Base-by-base conservation (phyloP, 2,329 filamentous ascomycete species). In the Microdochium bolleyi region DNA sequence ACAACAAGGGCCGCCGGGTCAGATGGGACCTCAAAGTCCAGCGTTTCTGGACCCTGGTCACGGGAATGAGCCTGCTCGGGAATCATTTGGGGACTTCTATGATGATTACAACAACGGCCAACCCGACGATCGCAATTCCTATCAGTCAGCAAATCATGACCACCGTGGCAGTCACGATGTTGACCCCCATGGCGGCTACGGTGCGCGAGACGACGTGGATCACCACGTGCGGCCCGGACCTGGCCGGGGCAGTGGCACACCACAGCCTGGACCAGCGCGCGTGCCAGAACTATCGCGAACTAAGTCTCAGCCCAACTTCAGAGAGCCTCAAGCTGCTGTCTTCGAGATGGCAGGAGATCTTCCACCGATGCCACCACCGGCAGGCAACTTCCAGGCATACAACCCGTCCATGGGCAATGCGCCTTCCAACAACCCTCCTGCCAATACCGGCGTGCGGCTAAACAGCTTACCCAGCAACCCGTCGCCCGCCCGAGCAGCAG, bases 311-410 rank as follows among this genome's bases (percentile, higher is more conserved):
- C 84, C 85, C 27, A 80, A 87, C 62, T 69, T 87, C 54, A 75
- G 80, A 34, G 77, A 83, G 58, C 77, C 79, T 3, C 82, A 88
- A 60, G 75, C 82, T 2, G 87, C 87, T 9, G 77, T 88, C 1
- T 90, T 90, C 58, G 88, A 90, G 61, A 86, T 92, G 78, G 83
- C 81, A 2, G 77, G 73, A 24, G 84, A 88, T 59, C 73, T 76
- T 21, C 82, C 81, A 22, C 71, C 75, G 2, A 68, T 84, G 27
- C 83, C 41, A 11, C 41, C 41, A 22, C 16, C 84, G 11, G 54
- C 59, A 32, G 62, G 63, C 27, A 64, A 64, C 21, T 67, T 67
- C 48, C 59, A 66, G 52, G 61, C 65, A 11, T 67, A 67, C 51
- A 64, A 63, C 30, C 62, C 61, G 22, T 57, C 54, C 34, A 56